These are phyloP conservation scores for Sugiyamaella marilandica DNA, from an alignment of 805 yeast genomes.

Conservation along the genomic window DNA sequence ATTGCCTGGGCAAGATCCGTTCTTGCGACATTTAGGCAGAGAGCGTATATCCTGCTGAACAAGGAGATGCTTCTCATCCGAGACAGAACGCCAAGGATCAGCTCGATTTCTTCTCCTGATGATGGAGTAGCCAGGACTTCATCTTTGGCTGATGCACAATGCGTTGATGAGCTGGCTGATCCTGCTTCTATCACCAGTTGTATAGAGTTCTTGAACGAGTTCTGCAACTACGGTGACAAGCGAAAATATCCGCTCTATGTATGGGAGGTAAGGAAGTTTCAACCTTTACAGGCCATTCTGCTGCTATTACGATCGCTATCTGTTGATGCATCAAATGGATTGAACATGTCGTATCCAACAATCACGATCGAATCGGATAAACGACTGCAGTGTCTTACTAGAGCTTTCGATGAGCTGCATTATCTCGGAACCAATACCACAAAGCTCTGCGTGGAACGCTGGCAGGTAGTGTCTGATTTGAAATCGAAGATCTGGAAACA, in stretches of 20 bases:
- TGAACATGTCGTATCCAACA: background rate
- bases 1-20: slow-evolving; percentile 7
- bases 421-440: slow-evolving; percentile 11
- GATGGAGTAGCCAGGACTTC: slow-evolving; percentile 7
- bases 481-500: slow-evolving; percentile 9
- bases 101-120: background rate
- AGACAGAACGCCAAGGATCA: background rate
- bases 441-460: slow-evolving; percentile 11
- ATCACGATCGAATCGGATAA: background rate
- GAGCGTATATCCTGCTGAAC: slow-evolving; percentile 7
- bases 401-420: slow-evolving; percentile 4
- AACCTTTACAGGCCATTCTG: slow-evolving; percentile 14
- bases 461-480: slow-evolving; percentile 9
- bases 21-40: slow-evolving; percentile 4
- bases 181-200: background rate
- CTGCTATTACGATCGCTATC: slow-evolving; percentile 4
- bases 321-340: slow-evolving; percentile 1
- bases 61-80: slow-evolving; percentile 3
- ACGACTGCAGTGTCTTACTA: slow-evolving; percentile 2
- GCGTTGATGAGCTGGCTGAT: background rate
- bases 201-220: slow-evolving; percentile 7
- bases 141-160: slow-evolving; percentile 9
- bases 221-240: slow-evolving; percentile 10
- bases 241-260: slow-evolving; percentile 3
- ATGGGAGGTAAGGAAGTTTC: slow-evolving; percentile 15